Percentiles rank a stretch among this genome's conserved stretches.
Conservation (phyloP, 257 asterid species). For the Solanum microdontum region DNA sequence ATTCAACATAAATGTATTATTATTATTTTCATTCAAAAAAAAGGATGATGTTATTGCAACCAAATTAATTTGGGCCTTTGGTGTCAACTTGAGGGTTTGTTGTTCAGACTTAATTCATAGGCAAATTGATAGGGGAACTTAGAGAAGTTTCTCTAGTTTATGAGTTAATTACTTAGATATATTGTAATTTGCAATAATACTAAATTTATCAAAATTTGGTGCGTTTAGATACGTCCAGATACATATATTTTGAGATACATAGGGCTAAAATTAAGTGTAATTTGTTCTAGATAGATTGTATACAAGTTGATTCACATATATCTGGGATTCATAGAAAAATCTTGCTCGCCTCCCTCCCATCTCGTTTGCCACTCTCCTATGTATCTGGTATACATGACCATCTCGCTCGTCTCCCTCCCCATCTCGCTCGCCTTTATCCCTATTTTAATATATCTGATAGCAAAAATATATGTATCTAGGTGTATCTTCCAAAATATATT, state of each 20-base stretch:
- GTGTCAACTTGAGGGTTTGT: background rate
- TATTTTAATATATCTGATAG: no score
- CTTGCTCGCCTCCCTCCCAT: background rate
- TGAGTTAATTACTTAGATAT: background rate
- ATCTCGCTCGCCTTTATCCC: background rate
- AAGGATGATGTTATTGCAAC: background rate
- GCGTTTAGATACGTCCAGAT: fast-evolving
- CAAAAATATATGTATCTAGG: no score
- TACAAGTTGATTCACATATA: background rate
- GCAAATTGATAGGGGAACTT: no score
- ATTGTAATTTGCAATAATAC: no score
- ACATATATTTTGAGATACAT: no score
- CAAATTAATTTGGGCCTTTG: background rate
- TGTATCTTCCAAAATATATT: no score
- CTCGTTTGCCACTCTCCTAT: no score
- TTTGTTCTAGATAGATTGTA: no score
- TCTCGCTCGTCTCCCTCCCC: background rate
- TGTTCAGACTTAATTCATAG: no score
- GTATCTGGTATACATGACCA: no score
- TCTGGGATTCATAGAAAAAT: background rate
- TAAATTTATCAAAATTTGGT: no score
- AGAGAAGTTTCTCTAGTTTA: no score
- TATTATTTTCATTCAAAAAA: background rate
- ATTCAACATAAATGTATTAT: background rate
- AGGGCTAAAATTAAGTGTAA: background rate